These are phyloP conservation scores for Prinsepia uniflora DNA, from an alignment of 306 rosid genomes.

Conservation along the genomic window DNA sequence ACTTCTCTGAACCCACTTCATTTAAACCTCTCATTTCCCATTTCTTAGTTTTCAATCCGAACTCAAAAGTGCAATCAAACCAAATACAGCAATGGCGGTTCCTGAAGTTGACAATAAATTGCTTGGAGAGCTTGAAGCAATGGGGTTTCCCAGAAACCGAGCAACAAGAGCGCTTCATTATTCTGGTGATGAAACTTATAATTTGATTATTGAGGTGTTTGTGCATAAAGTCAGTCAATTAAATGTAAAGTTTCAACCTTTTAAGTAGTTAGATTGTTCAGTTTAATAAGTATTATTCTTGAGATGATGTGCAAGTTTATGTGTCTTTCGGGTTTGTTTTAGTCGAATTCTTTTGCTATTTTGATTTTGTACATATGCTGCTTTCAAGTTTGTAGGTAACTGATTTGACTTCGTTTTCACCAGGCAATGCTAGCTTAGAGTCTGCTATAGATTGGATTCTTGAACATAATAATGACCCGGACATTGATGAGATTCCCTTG, in stretches of 20 bases:
- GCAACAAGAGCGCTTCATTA: constrained; percentile 56
- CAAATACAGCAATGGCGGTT: constrained; percentile 44
- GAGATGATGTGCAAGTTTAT: neutral
- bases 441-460: constrained; percentile 66
- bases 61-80: neutral
- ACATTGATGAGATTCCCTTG: constrained; percentile 64
- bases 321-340: neutral
- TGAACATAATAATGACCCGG: constrained; percentile 65
- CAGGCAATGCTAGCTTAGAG: constrained; percentile 59
- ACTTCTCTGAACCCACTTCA: neutral
- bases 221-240: neutral
- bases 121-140: constrained; percentile 46
- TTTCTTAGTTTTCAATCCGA: neutral
- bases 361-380: neutral
- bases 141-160: constrained; percentile 59
- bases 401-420: constrained; percentile 16
- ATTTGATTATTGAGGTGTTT: neutral
- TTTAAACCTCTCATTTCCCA: neutral
- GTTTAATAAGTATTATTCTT: neutral
- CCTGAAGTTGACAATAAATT: constrained; percentile 55
- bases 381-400: neutral
- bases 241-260: neutral
- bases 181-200: constrained; percentile 53
- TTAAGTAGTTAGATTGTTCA: neutral
- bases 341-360: neutral